Base-by-base conservation (phyloP, 2,329 filamentous ascomycete species). In the Sphaceloma murrayae region DNA sequence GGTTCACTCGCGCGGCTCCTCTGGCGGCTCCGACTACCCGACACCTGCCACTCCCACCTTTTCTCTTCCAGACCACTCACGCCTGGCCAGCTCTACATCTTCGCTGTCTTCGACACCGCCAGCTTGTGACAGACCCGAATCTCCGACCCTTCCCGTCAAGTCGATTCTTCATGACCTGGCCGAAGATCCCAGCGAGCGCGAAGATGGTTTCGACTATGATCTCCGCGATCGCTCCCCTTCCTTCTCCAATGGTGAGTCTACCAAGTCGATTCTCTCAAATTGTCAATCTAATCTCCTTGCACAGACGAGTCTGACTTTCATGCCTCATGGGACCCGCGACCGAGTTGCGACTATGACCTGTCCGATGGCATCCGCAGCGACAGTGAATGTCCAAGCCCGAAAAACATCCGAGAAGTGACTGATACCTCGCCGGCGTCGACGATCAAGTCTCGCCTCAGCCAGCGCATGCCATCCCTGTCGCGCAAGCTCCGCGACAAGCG, bases 121-220 rank as follows among this genome's bases (percentile, higher is more conserved):
- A 14, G 58, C 61, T 3, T 65, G 65, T 53, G 77, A 78, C 5
- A 53, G 53, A 64, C 64, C 56, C 62, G 50, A 80, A 70, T 45
- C 80, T 71, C 48, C 80, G 72, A 47, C 72, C 66, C 40, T 69
- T 67, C 67, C 75, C 0, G 69, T 72, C 54, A 85, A 85, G 63
- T 73, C 76, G 48, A 73, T 72, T 43, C 69, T 95, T 49, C 82
- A 85, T 11, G 84, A 91, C 55, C 82, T 95, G 14, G 76, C 87
- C 56, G 88, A 95, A 61, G 87, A 94, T 56, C 79, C 82, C 2
- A 65, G 78, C 31, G 82, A 88, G 59, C 74, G 73, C 44, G 82
- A 82, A 16, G 71, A 73, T 43, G 27, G 32, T n/a, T 68, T 70
- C 39, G 29, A 45, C 5, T 45, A 46, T 16, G 64, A 72, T 18